Evolutionary conservation across 306 rosid genomes (phyloP).

Genomic region (Fragaria ananassa): DNA sequence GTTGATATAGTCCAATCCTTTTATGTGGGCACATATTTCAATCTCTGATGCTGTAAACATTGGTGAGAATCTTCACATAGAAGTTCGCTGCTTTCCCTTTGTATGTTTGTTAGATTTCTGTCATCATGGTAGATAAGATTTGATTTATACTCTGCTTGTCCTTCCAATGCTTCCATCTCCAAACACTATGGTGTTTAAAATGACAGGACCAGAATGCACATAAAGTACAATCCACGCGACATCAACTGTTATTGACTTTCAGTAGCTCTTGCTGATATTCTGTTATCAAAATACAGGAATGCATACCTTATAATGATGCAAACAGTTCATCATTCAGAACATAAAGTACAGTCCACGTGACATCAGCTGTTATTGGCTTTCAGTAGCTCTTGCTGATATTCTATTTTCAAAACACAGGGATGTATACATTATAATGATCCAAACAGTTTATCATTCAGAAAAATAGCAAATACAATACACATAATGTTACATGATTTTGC

Average conservation of each 20-base stretch:
- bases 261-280: not conserved
- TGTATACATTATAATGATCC: not conserved
- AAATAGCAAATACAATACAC: not conserved
- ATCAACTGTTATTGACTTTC: not conserved
- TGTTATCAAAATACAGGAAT: not conserved
- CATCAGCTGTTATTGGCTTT: not conserved
- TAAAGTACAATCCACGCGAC: not conserved
- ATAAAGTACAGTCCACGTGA: not conserved
- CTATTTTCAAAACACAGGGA: not conserved
- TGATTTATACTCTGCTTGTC: conserved; percentile 22
- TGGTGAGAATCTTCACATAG: conserved; percentile 16
- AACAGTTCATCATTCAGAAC: not conserved
- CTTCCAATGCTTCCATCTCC: conserved; percentile 10
- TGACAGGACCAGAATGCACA: not conserved
- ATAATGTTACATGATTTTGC: not conserved
- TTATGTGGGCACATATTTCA: not conserved
- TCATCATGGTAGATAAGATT: conserved; percentile 17
- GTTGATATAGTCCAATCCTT: not conserved
- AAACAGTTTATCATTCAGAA: not conserved
- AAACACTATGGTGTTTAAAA: not conserved
- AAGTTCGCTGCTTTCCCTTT: not conserved
- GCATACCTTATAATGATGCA: not conserved
- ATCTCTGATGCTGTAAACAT: conserved; percentile 16
- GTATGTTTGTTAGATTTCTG: conserved; percentile 3
- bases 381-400: not conserved